phyloP scores from a whole-genome alignment of 2,329 filamentous ascomycete genomes.

The Verticillium isaacii region DNA sequence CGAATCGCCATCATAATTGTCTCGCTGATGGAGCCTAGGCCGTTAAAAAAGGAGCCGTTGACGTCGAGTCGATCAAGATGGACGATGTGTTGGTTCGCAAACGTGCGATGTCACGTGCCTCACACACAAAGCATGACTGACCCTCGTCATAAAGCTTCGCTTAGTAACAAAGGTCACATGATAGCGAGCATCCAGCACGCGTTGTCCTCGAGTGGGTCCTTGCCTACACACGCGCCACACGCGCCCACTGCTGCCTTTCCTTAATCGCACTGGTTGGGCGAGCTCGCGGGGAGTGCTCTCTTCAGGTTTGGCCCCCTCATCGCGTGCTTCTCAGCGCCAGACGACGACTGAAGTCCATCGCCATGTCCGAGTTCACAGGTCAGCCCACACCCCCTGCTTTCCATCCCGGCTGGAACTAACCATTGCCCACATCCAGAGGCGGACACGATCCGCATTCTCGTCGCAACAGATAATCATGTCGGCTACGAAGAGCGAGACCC shows the following conservation, averaged over 20 bases:
- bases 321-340: not conserved
- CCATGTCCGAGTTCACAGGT: not conserved
- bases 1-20: no score
- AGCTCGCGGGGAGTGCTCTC: not conserved
- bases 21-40: no score
- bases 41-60: no score
- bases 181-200: not conserved
- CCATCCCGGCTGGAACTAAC: not conserved
- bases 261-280: not conserved
- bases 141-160: no score
- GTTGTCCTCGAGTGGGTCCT: not conserved
- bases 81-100: no score
- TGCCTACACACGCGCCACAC: not conserved
- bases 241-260: not conserved
- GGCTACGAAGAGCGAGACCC: conserved; percentile 92
- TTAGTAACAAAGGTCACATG: not conserved
- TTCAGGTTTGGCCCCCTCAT: not conserved
- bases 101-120: no score
- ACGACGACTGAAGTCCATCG: no score
- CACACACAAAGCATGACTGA: no score
- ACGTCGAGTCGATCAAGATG: no score
- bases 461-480: conserved; percentile 97
- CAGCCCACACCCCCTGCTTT: not conserved
- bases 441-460: conserved; percentile 89
- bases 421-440: conserved; percentile 34